Base-by-base conservation (phyloP, 208 protist genomes). In the Willaertia magna region DNA sequence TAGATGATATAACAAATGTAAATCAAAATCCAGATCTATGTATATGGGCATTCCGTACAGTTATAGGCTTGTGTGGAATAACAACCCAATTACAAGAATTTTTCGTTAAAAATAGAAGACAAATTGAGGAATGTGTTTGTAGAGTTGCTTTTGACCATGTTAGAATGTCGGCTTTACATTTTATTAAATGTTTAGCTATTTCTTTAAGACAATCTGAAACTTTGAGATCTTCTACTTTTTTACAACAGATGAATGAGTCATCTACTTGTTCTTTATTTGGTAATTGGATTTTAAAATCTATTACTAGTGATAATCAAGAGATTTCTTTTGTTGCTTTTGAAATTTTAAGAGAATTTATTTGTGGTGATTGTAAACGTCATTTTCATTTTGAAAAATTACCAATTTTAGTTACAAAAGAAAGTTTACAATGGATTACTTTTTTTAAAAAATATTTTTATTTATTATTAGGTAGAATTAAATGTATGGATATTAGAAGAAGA, bases 291-390 rank as follows among this genome's bases (percentile, higher is more conserved):
- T 6, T 83, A 22, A 49, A 52, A 42, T 55, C n/a, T 39, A 83
- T 83, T 7, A 39, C 52, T 4, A 46, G 55, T 83, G 11, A 40
- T 20, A 55, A 83, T 55, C 78, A 83, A 83, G 78, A 83, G 42
- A 42, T 83, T 55, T 44, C 78, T 2, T 83, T 30, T 43, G 12
- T 26, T 43, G 78, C 18, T 1, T 83, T 83, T 83, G 47, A 49
- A 83, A n/a, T 83, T 26, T 26, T 79, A 14, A 48, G 42, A 48
- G 78, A 83, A 26, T 43, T 83, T 34, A 83, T 83, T 83, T 83
- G 78, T 55, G 78, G 78, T 42, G 78, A 83, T 83, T 49, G 30
- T 55, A 12, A 22, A 42, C 40, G 20, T 47, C 78, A 83, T 40
- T 47, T 55, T 55, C 78, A 83, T 83, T 7, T 14, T 26, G 78